Percentiles rank a stretch among this genome's conserved stretches.
Evolutionary conservation across 139 green algal genomes (phyloP).

Genomic region (Closterium sp.): DNA sequence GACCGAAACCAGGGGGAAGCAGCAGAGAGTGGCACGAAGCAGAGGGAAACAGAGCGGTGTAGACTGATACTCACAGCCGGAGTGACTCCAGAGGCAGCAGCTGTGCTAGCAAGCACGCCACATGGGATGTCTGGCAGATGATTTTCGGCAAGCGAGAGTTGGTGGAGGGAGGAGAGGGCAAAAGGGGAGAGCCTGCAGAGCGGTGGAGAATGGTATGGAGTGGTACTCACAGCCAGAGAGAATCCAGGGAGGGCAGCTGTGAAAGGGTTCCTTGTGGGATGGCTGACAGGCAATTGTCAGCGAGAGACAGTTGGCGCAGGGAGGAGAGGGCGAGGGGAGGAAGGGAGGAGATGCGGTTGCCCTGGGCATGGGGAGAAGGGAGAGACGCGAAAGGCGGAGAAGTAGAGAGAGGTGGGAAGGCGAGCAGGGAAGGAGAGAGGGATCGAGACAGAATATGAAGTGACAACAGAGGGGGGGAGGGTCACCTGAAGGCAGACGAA

Average conservation of each 20-base stretch:
- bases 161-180: constrained; percentile 18
- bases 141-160: constrained; percentile 46
- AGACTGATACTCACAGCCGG: constrained; percentile 13
- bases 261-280: not conserved
- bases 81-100: constrained; percentile 15
- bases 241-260: constrained; percentile 9
- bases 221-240: constrained; percentile 22
- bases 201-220: no score
- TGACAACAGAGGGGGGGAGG: not conserved
- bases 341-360: not conserved
- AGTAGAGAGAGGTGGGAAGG: not conserved
- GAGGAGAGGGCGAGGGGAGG: not conserved
- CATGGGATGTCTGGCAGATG: not conserved
- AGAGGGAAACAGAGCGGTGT: not conserved
- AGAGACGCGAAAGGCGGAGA: not conserved
- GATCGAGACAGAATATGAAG: not conserved
- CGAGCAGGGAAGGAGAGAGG: not conserved
- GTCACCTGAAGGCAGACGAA: not conserved
- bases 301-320: constrained; percentile 36
- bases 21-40: no score
- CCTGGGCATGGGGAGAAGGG: not conserved
- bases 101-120: not conserved
- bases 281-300: constrained; percentile 35
- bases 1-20: no score
- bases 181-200: no score